Evolutionary conservation across 2,329 filamentous ascomycete genomes (phyloP), one percentile per base, ranked within the genome.

Genomic region (Chaetothyriales sp.): DNA sequence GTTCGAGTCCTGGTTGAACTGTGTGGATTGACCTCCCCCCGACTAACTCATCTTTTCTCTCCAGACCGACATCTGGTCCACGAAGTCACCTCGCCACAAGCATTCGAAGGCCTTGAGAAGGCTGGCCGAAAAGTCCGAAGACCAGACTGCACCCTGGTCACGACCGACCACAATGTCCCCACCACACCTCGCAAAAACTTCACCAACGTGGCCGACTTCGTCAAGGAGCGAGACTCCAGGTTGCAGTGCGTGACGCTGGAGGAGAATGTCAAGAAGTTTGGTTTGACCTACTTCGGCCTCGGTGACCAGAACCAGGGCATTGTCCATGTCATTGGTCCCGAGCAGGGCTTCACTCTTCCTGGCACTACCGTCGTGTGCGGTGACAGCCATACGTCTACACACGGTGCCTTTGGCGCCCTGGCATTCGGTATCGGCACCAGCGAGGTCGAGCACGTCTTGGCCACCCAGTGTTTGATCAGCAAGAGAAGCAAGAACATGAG

Each of bases 51-150:
- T 46, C 45, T 52, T 3, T 22, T 46, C 20, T 5, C 10, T 32
- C 51, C 62, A 89, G 87, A 94, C 71, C 80, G 92, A 68, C 92
- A 98, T 75, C 77, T 98, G 56, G 89, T 96, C 55, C 92, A 98
- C 68, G 92, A 98, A 75, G 92, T 98, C 66, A 98, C 92, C 62
- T 95, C 90, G 62, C 92, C 92, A 81, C 92, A 96, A 86, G 92
- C 92, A 46, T 98, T 96, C 63, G 92, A 98, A 68, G 90, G 90
- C 48, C 79, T 96, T 49, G 84, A 83, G 67, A 95, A 94, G 68
- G 89, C 92, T 47, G 80, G 80, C 58, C 83, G 92, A 56, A 80
- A 81, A 68, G 89, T 98, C 57, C 83, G 92, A 70, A 79, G 92
- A 72, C 89, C 90, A 53, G 92, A 98, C 71, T 95, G 90, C 77